Conservation (phyloP, 2,329 filamentous ascomycete species). For the Acephala macrosclerotiorum region DNA sequence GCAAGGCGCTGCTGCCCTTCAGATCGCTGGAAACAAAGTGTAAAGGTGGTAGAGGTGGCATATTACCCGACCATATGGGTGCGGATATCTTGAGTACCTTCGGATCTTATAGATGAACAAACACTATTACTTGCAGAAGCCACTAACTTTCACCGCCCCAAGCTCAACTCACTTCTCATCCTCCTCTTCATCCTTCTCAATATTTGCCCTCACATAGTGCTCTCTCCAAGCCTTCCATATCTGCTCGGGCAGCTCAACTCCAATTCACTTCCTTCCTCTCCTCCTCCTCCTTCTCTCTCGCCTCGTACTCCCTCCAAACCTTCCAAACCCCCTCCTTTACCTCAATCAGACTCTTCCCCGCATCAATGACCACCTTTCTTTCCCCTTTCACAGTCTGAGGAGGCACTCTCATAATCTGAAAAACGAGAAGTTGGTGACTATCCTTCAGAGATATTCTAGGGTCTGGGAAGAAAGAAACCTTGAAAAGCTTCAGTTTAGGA, state of each 20-base stretch:
- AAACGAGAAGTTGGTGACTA: background rate
- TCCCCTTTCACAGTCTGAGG: conserved; percentile 28
- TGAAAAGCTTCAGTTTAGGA: too few species aligned
- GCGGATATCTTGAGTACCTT: too few species aligned
- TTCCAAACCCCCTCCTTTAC: conserved; percentile 33
- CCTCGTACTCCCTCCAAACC: conserved; percentile 38
- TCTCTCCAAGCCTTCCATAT: too few species aligned
- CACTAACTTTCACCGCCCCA: too few species aligned
- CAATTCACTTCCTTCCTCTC: conserved; percentile 4
- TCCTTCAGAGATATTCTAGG: too few species aligned
- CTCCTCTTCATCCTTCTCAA: too few species aligned
- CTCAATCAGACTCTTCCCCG: conserved; percentile 32
- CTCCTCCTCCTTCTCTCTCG: conserved; percentile 15
- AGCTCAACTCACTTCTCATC: background rate
- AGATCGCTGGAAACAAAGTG: conserved; percentile 23
- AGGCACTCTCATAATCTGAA: conserved; percentile 30
- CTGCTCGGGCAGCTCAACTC: too few species aligned
- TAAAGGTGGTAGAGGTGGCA: background rate
- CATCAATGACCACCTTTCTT: conserved; percentile 35
- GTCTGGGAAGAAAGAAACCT: too few species aligned
- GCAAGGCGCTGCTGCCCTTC: conserved; percentile 19
- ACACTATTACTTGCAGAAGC: too few species aligned
- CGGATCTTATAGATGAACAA: too few species aligned
- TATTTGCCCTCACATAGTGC: too few species aligned
- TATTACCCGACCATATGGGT: too few species aligned